phyloP scores from a whole-genome alignment of 2,329 filamentous ascomycete species.

The Xenoacremonium recifei region DNA sequence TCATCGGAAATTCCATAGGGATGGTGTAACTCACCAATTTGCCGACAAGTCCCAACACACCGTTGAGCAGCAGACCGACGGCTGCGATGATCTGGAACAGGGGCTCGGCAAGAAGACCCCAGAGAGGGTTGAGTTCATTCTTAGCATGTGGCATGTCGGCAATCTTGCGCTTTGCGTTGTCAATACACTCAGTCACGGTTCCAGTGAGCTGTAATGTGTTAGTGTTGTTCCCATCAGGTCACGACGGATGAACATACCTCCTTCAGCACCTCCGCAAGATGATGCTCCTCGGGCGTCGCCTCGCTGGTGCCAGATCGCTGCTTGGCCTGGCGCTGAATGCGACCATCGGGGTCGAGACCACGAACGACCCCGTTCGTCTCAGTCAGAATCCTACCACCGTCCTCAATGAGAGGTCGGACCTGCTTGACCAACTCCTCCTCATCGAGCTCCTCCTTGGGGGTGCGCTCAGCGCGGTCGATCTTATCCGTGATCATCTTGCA shows the following conservation, averaged over 20 bases:
- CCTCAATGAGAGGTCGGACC: slow-evolving; percentile 85
- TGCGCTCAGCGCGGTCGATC: slow-evolving; percentile 77
- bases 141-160: slow-evolving; percentile 91
- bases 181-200: slow-evolving; percentile 77
- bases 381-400: slow-evolving; percentile 76
- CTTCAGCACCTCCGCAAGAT: slow-evolving; percentile 81
- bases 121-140: slow-evolving; percentile 91
- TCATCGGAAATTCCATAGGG: not conserved
- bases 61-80: slow-evolving; percentile 77
- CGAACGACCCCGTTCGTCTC: slow-evolving; percentile 87
- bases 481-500: slow-evolving; percentile 84
- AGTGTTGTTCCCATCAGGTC: slow-evolving; percentile 6
- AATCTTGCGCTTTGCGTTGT: slow-evolving; percentile 84
- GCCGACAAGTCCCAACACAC: slow-evolving; percentile 83
- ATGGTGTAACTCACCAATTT: slow-evolving; percentile 62
- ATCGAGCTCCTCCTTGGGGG: slow-evolving; percentile 82
- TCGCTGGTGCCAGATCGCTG: slow-evolving; percentile 71
- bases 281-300: slow-evolving; percentile 70
- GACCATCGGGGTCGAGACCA: slow-evolving; percentile 84
- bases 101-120: slow-evolving; percentile 79
- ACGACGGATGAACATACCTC: slow-evolving; percentile 45
- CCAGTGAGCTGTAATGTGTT: slow-evolving; percentile 61
- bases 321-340: slow-evolving; percentile 82
- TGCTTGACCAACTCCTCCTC: slow-evolving; percentile 85
- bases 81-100: slow-evolving; percentile 90